Evolutionary conservation across 179 eudicot species (phyloP).

Genomic region (Spinacia oleracea): DNA sequence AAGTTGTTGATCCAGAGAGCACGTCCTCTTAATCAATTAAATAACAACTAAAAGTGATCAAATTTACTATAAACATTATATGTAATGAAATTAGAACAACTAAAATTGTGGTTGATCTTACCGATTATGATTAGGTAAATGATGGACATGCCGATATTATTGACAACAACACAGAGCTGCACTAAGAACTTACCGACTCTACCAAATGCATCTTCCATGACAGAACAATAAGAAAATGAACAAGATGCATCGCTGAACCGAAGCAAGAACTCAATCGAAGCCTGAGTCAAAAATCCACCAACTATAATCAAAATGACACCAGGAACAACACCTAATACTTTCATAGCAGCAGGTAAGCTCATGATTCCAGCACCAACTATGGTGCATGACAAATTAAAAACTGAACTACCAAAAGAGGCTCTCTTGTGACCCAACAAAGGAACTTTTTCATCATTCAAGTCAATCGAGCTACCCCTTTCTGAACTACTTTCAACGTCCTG

Average conservation of each 20-base stretch:
- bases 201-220: slow-evolving; percentile 49
- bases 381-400: slow-evolving; percentile 43
- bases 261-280: slow-evolving; percentile 39
- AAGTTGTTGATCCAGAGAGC: slow-evolving; percentile 22
- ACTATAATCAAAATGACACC: slow-evolving; percentile 38
- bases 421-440: slow-evolving; percentile 14
- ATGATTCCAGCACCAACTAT: slow-evolving; percentile 52
- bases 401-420: slow-evolving; percentile 36
- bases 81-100: not conserved
- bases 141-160: slow-evolving; percentile 35
- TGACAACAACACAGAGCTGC: slow-evolving; percentile 40
- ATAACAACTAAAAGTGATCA: slow-evolving; percentile 3
- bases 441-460: slow-evolving; percentile 4
- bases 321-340: slow-evolving; percentile 44
- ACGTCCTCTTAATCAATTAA: slow-evolving; percentile 15
- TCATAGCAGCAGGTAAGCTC: slow-evolving; percentile 50
- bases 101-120: slow-evolving; percentile 13
- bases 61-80: not conserved
- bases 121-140: slow-evolving; percentile 45
- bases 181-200: slow-evolving; percentile 34
- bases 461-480: not conserved
- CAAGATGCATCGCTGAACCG: slow-evolving; percentile 37
- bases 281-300: slow-evolving; percentile 38
- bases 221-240: slow-evolving; percentile 35
- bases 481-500: slow-evolving; percentile 10